These are phyloP conservation scores for Rhodomyrtus psidioides DNA, from an alignment of 441 rosid species.

Conservation along the genomic window DNA sequence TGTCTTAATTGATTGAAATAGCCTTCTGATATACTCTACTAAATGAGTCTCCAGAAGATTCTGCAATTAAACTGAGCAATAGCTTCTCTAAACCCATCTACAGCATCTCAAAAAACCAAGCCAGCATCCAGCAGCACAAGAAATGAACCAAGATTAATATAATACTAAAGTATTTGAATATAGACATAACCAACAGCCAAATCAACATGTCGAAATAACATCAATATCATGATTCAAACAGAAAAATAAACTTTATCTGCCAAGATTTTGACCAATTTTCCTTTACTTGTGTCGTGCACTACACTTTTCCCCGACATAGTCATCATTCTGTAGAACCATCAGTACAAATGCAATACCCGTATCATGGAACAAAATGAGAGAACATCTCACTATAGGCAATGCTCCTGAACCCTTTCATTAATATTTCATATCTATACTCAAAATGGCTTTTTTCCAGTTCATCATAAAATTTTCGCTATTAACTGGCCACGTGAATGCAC, in stretches of 20 bases:
- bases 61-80: constrained; percentile 39
- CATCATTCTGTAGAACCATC: neutral
- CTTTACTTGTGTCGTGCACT: neutral
- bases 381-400: neutral
- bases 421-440: neutral
- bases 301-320: neutral
- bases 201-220: neutral
- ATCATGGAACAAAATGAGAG: neutral
- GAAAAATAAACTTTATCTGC: neutral
- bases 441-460: neutral
- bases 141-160: neutral
- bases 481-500: neutral
- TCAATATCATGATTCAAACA: neutral
- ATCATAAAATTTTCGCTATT: neutral
- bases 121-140: constrained; percentile 21
- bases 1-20: neutral
- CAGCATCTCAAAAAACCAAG: constrained; percentile 39
- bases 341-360: neutral
- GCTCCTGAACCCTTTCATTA: neutral
- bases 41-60: constrained; percentile 42
- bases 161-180: neutral
- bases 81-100: constrained; percentile 38
- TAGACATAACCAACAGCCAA: neutral
- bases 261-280: neutral
- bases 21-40: constrained; percentile 18